These are phyloP conservation scores for Henningerozyma blattae DNA, from an alignment of 805 yeast species.

Conservation along the genomic window DNA sequence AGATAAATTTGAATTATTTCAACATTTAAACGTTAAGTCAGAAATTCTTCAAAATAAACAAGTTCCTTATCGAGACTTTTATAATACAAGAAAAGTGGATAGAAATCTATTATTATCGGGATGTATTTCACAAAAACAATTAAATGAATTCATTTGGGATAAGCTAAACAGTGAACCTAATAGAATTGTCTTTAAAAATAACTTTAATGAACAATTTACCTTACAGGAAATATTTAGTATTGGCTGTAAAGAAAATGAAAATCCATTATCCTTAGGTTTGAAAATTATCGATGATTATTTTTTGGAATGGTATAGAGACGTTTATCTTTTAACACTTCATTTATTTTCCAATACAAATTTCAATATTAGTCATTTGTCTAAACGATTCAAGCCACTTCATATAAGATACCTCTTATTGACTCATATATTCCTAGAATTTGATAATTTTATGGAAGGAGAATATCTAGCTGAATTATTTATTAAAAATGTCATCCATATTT, in stretches of 20 bases:
- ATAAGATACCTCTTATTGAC: conserved; percentile 22
- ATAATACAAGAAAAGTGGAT: conserved; percentile 92
- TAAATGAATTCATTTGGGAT: conserved; percentile 27
- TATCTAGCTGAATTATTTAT: conserved; percentile 25
- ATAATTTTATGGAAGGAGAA: conserved; percentile 28
- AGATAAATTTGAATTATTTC: conserved; percentile 27
- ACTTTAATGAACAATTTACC: conserved; percentile 12
- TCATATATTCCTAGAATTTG: conserved; percentile 25
- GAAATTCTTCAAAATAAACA: conserved; percentile 26
- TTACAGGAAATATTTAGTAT: conserved; percentile 12
- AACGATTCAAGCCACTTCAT: conserved; percentile 10
- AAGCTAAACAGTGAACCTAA: conserved; percentile 27
- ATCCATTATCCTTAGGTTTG: conserved; percentile 15
- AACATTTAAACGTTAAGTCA: conserved; percentile 23
- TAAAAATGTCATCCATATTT: conserved; percentile 21
- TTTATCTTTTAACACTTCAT: conserved; percentile 16
- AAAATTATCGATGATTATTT: conserved; percentile 23
- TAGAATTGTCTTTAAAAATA: conserved; percentile 21
- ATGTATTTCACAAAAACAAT: conserved; percentile 18
- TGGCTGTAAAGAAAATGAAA: not conserved
- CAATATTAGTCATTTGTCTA: conserved; percentile 2
- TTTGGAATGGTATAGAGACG: conserved; percentile 14
- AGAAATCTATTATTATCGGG: conserved; percentile 18
- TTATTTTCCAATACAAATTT: conserved; percentile 9
- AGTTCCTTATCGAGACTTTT: conserved; percentile 49